These are phyloP conservation scores for Apophysomyces trapeziformis DNA, from an alignment of 371 early-diverging fungal genomes.

Conservation along the genomic window DNA sequence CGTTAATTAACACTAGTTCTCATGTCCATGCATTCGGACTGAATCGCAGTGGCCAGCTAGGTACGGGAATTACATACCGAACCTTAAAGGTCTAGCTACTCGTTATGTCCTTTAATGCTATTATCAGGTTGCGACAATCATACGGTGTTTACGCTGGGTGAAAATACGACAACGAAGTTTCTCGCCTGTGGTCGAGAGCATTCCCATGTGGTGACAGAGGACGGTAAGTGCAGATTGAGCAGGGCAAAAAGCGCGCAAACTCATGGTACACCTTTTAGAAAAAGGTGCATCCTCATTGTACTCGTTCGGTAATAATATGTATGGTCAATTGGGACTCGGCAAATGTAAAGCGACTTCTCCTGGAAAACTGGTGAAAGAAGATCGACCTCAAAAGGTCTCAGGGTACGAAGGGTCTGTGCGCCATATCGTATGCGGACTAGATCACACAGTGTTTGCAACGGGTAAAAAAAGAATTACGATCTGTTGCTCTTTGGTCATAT, in stretches of 20 bases:
- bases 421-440: constrained; percentile 74
- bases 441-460: constrained; percentile 71
- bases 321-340: constrained; percentile 68
- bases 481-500: neutral
- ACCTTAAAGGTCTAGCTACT: neutral
- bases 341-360: constrained; percentile 35
- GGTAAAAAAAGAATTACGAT: constrained; percentile 27
- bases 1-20: constrained; percentile 29
- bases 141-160: neutral
- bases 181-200: constrained; percentile 66
- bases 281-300: constrained; percentile 36
- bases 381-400: constrained; percentile 22
- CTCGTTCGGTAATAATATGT: constrained; percentile 73
- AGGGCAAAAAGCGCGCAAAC: neutral
- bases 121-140: constrained; percentile 6
- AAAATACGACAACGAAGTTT: constrained; percentile 22
- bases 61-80: constrained; percentile 20
- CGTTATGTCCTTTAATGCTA: neutral
- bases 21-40: constrained; percentile 45
- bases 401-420: constrained; percentile 36
- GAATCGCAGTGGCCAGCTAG: constrained; percentile 46
- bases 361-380: constrained; percentile 32
- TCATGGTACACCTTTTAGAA: neutral
- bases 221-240: constrained; percentile 3
- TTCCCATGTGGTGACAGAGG: constrained; percentile 51